Evolutionary conservation across 352 stramenopile species (phyloP).

Genomic region (Aphanomyces stellatus): DNA sequence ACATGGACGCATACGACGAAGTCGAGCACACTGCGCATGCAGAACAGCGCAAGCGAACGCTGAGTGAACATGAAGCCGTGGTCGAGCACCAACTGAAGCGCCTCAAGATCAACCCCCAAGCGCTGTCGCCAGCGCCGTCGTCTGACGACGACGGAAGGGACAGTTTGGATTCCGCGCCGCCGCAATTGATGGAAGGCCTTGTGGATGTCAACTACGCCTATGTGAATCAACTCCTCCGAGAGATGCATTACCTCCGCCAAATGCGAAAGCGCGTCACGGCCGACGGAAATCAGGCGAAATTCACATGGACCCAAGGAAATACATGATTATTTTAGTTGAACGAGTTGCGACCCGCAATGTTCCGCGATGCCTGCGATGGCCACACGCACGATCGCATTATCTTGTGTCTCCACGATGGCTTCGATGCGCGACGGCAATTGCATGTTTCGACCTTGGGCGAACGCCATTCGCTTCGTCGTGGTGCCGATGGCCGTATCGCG

Average conservation of each 20-base stretch:
- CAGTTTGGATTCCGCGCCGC: too few species aligned
- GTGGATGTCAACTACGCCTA: slow-evolving; percentile 5
- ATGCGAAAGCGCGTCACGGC: neutral
- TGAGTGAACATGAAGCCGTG: neutral
- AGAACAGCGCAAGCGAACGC: neutral
- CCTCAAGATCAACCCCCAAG: slow-evolving; percentile 9
- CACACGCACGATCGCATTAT: neutral
- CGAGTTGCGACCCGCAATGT: neutral
- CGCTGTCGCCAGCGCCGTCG: neutral
- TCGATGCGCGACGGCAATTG: slow-evolving; percentile 3
- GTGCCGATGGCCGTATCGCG: neutral
- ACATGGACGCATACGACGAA: slow-evolving; percentile 8
- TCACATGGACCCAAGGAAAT: too few species aligned
- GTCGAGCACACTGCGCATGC: neutral
- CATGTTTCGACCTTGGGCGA: slow-evolving; percentile 6
- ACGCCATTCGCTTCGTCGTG: neutral
- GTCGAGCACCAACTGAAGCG: slow-evolving; percentile 15
- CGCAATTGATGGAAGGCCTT: neutral
- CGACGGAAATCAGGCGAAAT: too few species aligned
- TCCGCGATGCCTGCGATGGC: slow-evolving; percentile 1
- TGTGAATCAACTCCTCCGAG: slow-evolving; percentile 1
- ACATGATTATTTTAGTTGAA: too few species aligned
- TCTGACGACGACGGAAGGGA: neutral
- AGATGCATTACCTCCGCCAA: slow-evolving; percentile 7
- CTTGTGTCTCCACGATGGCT: neutral